Evolutionary conservation across 768 basidiomycete genomes (phyloP), one percentile per base, ranked within the genome.

Genomic region (Crepidotus variabilis): DNA sequence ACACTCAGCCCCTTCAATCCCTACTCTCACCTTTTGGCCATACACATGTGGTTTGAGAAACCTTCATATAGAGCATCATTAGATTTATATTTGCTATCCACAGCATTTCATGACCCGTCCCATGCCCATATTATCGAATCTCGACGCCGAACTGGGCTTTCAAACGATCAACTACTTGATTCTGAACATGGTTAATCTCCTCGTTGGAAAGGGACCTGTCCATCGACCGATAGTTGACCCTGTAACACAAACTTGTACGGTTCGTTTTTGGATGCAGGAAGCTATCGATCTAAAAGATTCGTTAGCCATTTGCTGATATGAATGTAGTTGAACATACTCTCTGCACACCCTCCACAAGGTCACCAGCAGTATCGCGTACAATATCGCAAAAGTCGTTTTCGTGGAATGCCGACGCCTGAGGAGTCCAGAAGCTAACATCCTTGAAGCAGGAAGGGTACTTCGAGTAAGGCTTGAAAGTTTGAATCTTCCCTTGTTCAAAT

Each of bases 361-460:
- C 95, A 3, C 96, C 96, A 3, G 91, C 94, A 6, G 90, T 83
- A 62, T 97, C 95, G 52, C 97, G 79, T 13, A 99, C 91, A 43
- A 95, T 78, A 65, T 99, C 97, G 67, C 92, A 98, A 66, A 98
- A 91, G 70, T 99, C 97, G 66, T 98, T 98, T 61, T 98, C 96
- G 68, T 97, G 94, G 63, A 94, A 76, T 5, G 60, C 48, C 34
- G 54, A 60, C n/a, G 73, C 70, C 48, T 79, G 75, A 0, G 86
- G 82, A 21, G 87, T 66, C 97, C 97, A 99, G 75, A 98, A 97
- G 69, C 91, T 93, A 65, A 97, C 78, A 64, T 99, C 97, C 73
- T 94, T 95, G 81, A 88, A 91, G 68, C 90, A 93, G 7, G 89
- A 79, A 1, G 97, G 97, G 69, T 92, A 94, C 71, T 87, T 92